Evolutionary conservation across 108 stramenopile genomes (phyloP), one percentile per base, ranked within the genome.

Genomic region (Pseudonitzschia multistriata): DNA sequence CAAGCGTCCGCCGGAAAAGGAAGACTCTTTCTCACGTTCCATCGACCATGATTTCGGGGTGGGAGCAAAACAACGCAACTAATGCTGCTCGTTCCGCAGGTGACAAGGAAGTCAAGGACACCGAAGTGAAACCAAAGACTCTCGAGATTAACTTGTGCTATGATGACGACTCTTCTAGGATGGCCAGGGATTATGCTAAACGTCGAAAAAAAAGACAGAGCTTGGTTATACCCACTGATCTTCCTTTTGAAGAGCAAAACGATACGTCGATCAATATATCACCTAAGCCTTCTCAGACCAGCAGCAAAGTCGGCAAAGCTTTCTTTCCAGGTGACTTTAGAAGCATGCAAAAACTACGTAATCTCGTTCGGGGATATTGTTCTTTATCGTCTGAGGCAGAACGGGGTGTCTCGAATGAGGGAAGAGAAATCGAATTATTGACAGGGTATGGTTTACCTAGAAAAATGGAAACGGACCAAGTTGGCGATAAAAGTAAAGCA

Each of bases 141-240:
- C 52, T 67, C 15, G 33, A 61, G 45, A 39, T 34, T 29, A 47
- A 59, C 31, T 40, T 70, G 30, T 76, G 62, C 49, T 30, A 66
- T 10, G 71, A 72, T 34, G 68, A 63, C 21, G 49, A 50, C 14
- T 54, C 55, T 5, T 5, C 63, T 52, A 39, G 31, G 48, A 30
- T 45, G 55, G 68, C 25, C 5, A 68, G 14, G 13, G 8, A 13
- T 30, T 48, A 31, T 62, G 35, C 71, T 5, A 71, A 62, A 49
- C 71, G 71, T 28, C 50, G 78, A 8, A 73, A 68, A 67, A 79
- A 79, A 62, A 59, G 78, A 48, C 78, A 79, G 36, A 79, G 78
- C 40, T 69, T 79, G 63, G 62, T 73, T 24, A 28, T 79, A 14
- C 78, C 78, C n/a, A 59, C 48, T 14, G 68, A 70, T 29, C 57